These are phyloP conservation scores for Arabidopsis suecica DNA, from an alignment of 345 rosid species.

Conservation along the genomic window DNA sequence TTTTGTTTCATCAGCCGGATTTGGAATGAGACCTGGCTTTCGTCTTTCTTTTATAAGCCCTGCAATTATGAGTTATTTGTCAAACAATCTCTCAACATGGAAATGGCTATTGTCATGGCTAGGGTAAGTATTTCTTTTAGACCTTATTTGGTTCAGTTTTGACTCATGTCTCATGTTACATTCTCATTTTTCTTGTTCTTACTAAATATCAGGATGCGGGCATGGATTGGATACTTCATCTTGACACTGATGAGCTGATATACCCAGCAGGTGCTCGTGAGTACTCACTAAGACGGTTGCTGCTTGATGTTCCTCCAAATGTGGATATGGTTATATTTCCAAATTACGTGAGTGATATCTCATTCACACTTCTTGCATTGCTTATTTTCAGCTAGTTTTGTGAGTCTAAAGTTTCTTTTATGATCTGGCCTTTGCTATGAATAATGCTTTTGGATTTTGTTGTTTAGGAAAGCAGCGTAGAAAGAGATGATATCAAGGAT, in stretches of 20 bases:
- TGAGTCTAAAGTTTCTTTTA: neutral
- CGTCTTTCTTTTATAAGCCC: conserved; percentile 95
- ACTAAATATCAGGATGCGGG: conserved; percentile 67
- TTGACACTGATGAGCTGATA: conserved; percentile 90
- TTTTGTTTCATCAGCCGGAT: conserved; percentile 65
- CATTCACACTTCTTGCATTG: conserved; percentile 4
- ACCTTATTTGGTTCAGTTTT: conserved; percentile 30
- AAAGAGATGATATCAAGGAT: conserved; percentile 86
- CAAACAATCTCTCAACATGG: conserved; percentile 99
- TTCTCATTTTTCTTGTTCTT: conserved; percentile 11
- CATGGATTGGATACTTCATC: conserved; percentile 95
- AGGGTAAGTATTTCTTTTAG: conserved; percentile 69
- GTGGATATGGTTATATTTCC: conserved; percentile 95
- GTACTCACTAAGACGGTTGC: conserved; percentile 82
- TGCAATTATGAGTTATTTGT: conserved; percentile 97
- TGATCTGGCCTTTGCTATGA: conserved; percentile 21
- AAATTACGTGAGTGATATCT: conserved; percentile 76
- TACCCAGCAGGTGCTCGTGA: conserved; percentile 94
- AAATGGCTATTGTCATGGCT: conserved; percentile 99
- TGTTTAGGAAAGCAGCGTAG: conserved; percentile 85
- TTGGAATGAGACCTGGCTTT: conserved; percentile 98
- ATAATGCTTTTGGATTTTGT: conserved; percentile 27
- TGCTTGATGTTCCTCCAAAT: conserved; percentile 80
- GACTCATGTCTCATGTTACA: conserved; percentile 17
- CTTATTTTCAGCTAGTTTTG: conserved; percentile 19